These are phyloP conservation scores for Nicotiana sylvestris DNA, from an alignment of 257 asterid genomes.

Conservation along the genomic window DNA sequence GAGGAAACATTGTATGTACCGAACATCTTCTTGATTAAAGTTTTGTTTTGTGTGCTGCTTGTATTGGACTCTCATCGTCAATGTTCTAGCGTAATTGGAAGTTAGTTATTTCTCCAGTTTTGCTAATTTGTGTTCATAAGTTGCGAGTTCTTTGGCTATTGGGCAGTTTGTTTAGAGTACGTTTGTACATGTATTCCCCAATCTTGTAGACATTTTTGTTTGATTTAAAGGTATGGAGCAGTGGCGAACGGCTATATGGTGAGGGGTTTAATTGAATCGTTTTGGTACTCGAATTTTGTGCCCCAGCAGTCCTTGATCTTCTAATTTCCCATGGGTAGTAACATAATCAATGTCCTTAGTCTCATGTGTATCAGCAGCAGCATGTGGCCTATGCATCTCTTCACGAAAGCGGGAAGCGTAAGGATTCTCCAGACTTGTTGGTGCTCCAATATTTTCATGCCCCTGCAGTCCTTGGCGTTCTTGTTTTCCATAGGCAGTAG, in stretches of 20 bases:
- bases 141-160: neutral
- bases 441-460: constrained; percentile 17
- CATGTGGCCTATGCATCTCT: neutral
- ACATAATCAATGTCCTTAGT: neutral
- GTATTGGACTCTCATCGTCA: neutral
- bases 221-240: neutral
- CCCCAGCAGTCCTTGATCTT: constrained; percentile 3
- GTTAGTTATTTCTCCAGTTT: neutral
- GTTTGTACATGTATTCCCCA: neutral
- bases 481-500: neutral
- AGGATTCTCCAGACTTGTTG: constrained; percentile 8
- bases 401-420: neutral
- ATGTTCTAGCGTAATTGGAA: neutral
- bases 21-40: neutral
- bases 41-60: neutral
- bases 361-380: neutral
- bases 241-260: too few species aligned
- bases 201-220: neutral
- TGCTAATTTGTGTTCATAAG: neutral
- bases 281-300: constrained; percentile 14
- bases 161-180: neutral
- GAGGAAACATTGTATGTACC: neutral
- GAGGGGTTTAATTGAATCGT: too few species aligned
- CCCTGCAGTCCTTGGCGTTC: constrained; percentile 5
- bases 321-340: neutral